phyloP scores from a whole-genome alignment of 176 grass and related monocot genomes.

The Cenchrus americanus region DNA sequence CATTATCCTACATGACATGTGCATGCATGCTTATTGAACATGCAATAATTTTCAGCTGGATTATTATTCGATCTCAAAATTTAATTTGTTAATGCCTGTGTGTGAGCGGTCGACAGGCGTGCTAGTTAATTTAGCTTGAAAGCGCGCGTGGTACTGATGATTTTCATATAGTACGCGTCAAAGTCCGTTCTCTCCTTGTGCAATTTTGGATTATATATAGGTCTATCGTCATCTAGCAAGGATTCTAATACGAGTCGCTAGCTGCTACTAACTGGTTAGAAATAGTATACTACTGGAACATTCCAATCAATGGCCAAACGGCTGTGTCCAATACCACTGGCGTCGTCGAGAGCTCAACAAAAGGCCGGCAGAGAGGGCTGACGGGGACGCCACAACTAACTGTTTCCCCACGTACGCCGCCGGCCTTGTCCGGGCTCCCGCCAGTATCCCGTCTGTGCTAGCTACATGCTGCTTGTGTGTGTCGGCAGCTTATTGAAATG shows the following conservation, averaged over 20 bases:
- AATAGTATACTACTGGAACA: background rate
- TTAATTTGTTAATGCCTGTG: background rate
- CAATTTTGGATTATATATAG: background rate
- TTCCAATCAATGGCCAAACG: constrained; percentile 21
- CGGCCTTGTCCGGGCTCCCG: background rate
- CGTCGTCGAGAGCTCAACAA: background rate
- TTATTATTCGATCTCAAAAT: background rate
- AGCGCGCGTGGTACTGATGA: background rate
- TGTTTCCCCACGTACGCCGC: background rate
- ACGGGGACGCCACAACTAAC: constrained; percentile 39
- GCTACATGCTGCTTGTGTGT: background rate
- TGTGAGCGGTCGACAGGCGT: background rate
- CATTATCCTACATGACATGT: background rate
- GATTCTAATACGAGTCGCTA: background rate
- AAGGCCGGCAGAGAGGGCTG: background rate
- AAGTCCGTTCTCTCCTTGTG: background rate
- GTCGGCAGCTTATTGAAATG: constrained; percentile 36
- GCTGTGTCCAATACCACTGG: background rate
- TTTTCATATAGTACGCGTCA: constrained; percentile 1
- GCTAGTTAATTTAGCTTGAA: constrained; percentile 15
- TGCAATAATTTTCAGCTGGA: background rate
- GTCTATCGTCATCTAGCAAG: background rate
- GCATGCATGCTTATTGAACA: background rate
- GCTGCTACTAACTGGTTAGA: background rate
- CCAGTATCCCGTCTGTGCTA: background rate